Conservation (phyloP, 2,329 filamentous ascomycete genomes). For the Eutypella sp. region DNA sequence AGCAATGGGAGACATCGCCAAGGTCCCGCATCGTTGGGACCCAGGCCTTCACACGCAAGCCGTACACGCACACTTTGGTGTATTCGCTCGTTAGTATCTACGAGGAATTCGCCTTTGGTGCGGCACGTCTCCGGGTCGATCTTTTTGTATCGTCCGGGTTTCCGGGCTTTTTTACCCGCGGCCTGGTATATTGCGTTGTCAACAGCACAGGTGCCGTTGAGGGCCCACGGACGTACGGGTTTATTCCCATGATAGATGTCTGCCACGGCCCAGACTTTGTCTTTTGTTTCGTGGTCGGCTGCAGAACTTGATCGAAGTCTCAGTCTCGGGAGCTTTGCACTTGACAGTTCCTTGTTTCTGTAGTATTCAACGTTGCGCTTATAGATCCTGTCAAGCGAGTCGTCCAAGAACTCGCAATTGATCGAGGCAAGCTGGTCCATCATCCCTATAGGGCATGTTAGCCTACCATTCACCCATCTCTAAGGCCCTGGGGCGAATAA, state of each 20-base stretch:
- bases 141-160: constrained; percentile 44
- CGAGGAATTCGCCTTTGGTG: constrained; percentile 34
- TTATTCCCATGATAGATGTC: constrained; percentile 42
- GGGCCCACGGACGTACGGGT: constrained; percentile 44
- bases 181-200: constrained; percentile 38
- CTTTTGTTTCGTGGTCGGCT: no score
- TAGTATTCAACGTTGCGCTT: constrained; percentile 35
- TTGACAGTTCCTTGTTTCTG: constrained; percentile 27
- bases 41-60: constrained; percentile 45
- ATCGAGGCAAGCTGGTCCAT: constrained; percentile 51
- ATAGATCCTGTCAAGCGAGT: constrained; percentile 23
- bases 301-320: no score
- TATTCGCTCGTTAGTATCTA: constrained; percentile 50
- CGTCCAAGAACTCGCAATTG: constrained; percentile 40
- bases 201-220: constrained; percentile 38
- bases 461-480: not conserved
- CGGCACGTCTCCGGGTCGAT: constrained; percentile 35
- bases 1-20: constrained; percentile 44
- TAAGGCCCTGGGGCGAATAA: not conserved
- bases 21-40: constrained; percentile 40
- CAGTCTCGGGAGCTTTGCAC: no score
- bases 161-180: constrained; percentile 36
- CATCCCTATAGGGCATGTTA: constrained; percentile 38
- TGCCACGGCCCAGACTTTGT: constrained; percentile 38
- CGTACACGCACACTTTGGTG: constrained; percentile 51